A percentile compares a stretch with the other conserved stretches of the same genome.
phyloP scores from a whole-genome alignment of 331 rosid genomes.

The Acacia pycnantha region DNA sequence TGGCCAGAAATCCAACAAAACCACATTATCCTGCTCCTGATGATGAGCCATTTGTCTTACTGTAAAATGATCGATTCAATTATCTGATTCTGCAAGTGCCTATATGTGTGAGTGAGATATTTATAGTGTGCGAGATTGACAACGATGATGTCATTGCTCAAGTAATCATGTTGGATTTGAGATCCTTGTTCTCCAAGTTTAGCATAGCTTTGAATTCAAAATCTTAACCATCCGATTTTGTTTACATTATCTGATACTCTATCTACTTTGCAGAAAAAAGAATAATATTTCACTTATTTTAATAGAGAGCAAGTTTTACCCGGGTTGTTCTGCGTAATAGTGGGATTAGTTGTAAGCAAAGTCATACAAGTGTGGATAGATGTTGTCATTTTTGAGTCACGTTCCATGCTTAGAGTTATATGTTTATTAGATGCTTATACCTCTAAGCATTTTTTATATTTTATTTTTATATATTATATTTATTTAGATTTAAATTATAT shows the following conservation, averaged over 20 bases:
- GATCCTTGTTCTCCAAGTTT: slow-evolving; percentile 20
- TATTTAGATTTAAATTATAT: too few relatives aligned
- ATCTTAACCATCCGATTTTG: neutral
- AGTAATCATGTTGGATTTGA: slow-evolving; percentile 10
- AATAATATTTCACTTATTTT: neutral
- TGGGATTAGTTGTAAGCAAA: neutral
- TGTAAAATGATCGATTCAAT: neutral
- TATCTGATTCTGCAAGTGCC: neutral
- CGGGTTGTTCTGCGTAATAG: neutral
- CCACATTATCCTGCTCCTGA: slow-evolving; percentile 19
- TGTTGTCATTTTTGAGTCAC: neutral
- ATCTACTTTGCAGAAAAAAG: neutral
- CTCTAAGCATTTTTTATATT: too few relatives aligned
- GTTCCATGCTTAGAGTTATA: too few relatives aligned
- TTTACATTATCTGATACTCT: neutral
- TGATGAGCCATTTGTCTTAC: slow-evolving; percentile 20
- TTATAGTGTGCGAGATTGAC: slow-evolving; percentile 31
- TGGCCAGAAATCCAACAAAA: slow-evolving; percentile 55
- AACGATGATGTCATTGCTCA: slow-evolving; percentile 22
- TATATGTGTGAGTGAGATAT: slow-evolving; percentile 3
- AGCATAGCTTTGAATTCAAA: neutral
- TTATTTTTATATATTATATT: too few relatives aligned
- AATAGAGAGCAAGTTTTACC: neutral
- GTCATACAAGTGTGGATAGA: neutral
- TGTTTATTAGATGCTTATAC: too few relatives aligned